Evolutionary conservation across 2,329 filamentous ascomycete species (phyloP).

Genomic region (Aureobasidium sp.): DNA sequence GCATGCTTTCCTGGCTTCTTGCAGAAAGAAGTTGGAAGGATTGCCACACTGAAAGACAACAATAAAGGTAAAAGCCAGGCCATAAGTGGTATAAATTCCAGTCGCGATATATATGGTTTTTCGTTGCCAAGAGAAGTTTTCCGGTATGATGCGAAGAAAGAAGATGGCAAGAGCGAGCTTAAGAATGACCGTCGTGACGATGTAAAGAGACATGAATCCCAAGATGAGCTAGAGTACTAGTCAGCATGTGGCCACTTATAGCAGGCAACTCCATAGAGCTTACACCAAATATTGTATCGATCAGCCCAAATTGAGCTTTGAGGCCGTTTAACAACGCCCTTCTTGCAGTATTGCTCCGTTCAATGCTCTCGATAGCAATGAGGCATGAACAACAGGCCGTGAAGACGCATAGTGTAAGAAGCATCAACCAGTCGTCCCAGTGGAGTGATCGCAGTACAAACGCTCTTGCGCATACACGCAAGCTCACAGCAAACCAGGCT

Average conservation of each 20-base stretch:
- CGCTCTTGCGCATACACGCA: conserved; percentile 38
- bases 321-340: background rate
- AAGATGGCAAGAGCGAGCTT: conserved; percentile 47
- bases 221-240: conserved; percentile 54
- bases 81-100: conserved; percentile 44
- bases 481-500: conserved; percentile 35
- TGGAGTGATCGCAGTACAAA: conserved; percentile 36
- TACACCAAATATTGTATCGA: conserved; percentile 57
- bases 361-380: conserved; percentile 25
- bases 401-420: conserved; percentile 35
- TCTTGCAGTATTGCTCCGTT: background rate
- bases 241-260: conserved; percentile 44
- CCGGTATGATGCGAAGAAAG: conserved; percentile 42
- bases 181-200: conserved; percentile 46
- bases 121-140: conserved; percentile 31
- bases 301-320: background rate
- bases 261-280: conserved; percentile 25
- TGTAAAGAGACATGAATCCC: conserved; percentile 42
- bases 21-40: conserved; percentile 28
- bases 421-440: conserved; percentile 39
- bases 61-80: conserved; percentile 55
- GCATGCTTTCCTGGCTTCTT: conserved; percentile 27
- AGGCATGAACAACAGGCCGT: conserved; percentile 37
- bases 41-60: conserved; percentile 45
- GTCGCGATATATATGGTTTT: conserved; percentile 26